These are phyloP conservation scores for Alnus glutinosa DNA, from an alignment of 306 rosid species.

Conservation along the genomic window DNA sequence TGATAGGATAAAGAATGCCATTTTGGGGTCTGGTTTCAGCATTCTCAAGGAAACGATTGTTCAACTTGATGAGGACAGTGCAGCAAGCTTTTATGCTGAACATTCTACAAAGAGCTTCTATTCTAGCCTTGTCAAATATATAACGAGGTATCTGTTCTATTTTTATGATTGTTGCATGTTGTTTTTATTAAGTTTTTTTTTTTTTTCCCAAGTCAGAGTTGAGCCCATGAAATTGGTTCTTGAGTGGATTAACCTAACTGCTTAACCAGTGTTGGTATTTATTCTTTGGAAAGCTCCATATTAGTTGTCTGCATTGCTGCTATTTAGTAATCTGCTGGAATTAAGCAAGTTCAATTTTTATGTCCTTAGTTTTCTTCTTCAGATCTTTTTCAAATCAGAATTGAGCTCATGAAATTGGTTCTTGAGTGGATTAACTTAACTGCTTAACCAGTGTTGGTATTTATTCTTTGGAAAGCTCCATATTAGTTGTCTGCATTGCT, in stretches of 20 bases:
- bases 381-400: neutral
- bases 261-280: constrained; percentile 1
- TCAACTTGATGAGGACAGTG: constrained; percentile 62
- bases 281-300: constrained; percentile 8
- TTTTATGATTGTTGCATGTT: constrained; percentile 8
- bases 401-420: constrained; percentile 22
- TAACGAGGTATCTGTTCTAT: constrained; percentile 68
- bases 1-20: constrained; percentile 53
- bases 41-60: constrained; percentile 51
- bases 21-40: constrained; percentile 57
- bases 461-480: constrained; percentile 10
- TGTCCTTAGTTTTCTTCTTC: neutral
- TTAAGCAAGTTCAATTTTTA: neutral
- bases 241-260: constrained; percentile 6
- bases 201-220: neutral
- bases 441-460: constrained; percentile 1
- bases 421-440: constrained; percentile 5
- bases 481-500: constrained; percentile 18
- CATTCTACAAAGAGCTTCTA: constrained; percentile 76
- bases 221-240: constrained; percentile 20
- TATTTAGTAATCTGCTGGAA: neutral
- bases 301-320: constrained; percentile 19
- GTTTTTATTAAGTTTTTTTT: neutral
- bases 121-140: constrained; percentile 61
- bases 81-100: constrained; percentile 62